phyloP scores from a whole-genome alignment of 2,329 filamentous ascomycete species.

The Pestalotiopsis sp. region DNA sequence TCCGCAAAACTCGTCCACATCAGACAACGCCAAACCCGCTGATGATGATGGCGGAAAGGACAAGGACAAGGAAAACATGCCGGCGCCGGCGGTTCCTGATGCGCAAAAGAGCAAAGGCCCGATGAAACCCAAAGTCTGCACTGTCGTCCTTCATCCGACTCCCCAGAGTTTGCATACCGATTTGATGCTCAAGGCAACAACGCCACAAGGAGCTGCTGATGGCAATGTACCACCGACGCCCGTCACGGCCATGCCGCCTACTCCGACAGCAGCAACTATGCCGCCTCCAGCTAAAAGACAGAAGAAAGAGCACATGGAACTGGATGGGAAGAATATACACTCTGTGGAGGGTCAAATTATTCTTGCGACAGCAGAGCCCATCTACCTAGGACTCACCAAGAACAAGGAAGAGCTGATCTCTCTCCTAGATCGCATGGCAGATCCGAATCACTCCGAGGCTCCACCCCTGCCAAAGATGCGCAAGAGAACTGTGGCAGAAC shows the following conservation, averaged over 20 bases:
- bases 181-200: conserved; percentile 74
- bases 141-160: conserved; percentile 85
- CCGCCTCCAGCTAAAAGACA: conserved; percentile 65
- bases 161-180: conserved; percentile 75
- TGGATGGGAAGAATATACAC: conserved; percentile 74
- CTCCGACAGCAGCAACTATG: conserved; percentile 62
- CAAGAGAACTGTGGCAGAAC: conserved; percentile 91
- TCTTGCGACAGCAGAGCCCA: conserved; percentile 70
- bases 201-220: conserved; percentile 55
- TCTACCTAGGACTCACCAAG: conserved; percentile 78
- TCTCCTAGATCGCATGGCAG: conserved; percentile 71
- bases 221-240: conserved; percentile 44
- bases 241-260: conserved; percentile 59
- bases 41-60: conserved; percentile 57
- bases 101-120: conserved; percentile 45
- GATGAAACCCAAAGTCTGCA: conserved; percentile 68
- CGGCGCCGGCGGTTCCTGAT: conserved; percentile 51
- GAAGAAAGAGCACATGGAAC: conserved; percentile 73
- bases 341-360: conserved; percentile 78
- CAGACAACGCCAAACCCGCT: conserved; percentile 39
- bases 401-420: conserved; percentile 69
- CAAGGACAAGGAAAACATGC: conserved; percentile 62
- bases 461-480: conserved; percentile 85
- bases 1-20: conserved; percentile 20
- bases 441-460: conserved; percentile 75